These are phyloP conservation scores for Xylariaceae sp. DNA, from an alignment of 2,329 filamentous ascomycete species.

Conservation along the genomic window DNA sequence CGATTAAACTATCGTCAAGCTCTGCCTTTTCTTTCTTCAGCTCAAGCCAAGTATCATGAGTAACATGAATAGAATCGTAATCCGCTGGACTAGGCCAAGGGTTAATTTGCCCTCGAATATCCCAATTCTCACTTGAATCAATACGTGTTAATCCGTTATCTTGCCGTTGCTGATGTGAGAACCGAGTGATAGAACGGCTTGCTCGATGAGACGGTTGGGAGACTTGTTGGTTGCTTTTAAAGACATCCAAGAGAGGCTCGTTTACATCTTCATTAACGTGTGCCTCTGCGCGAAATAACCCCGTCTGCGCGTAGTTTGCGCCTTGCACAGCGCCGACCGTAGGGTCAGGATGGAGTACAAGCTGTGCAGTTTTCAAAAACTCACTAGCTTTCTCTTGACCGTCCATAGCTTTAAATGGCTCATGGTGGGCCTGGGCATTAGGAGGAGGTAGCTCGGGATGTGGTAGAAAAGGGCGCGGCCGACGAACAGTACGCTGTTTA, in stretches of 20 bases:
- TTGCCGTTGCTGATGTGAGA: background rate
- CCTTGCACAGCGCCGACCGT: conserved; percentile 63
- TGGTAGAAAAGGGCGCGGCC: conserved; percentile 55
- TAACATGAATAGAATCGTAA: conserved; percentile 25
- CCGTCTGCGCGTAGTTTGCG: conserved; percentile 53
- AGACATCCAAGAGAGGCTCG: conserved; percentile 52
- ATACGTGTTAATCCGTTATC: background rate
- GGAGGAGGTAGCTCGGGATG: conserved; percentile 58
- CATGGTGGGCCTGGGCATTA: conserved; percentile 17
- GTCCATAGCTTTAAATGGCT: conserved; percentile 32
- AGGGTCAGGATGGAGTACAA: conserved; percentile 51
- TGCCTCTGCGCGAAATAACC: conserved; percentile 54
- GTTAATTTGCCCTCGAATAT: no score
- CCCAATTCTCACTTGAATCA: background rate
- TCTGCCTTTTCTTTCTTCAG: conserved; percentile 34
- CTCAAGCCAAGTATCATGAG: conserved; percentile 21
- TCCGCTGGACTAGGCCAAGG: no score
- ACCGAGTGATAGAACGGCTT: background rate
- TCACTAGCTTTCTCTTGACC: conserved; percentile 37
- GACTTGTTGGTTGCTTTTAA: conserved; percentile 52
- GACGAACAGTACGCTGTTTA: conserved; percentile 45
- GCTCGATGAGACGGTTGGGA: conserved; percentile 32
- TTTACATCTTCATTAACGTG: conserved; percentile 53
- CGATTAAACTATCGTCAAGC: conserved; percentile 28
- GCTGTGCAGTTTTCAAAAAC: conserved; percentile 48